Conservation (phyloP, 176 grass and related monocot species). For the Eleusine indica region DNA sequence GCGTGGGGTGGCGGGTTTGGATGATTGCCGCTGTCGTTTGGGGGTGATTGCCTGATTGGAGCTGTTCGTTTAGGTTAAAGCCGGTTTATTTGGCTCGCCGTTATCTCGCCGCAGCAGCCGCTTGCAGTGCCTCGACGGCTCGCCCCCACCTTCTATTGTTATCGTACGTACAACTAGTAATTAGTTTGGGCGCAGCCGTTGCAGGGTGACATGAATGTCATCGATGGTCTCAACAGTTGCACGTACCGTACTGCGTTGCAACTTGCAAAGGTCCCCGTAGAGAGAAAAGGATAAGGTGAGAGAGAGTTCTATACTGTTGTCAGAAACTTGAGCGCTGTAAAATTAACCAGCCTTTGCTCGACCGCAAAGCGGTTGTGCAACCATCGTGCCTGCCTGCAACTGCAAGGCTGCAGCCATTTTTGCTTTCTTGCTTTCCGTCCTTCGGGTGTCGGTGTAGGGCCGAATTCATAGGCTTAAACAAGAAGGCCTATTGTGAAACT, state of each 20-base stretch:
- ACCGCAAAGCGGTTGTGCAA: not conserved
- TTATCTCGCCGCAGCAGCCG: not conserved
- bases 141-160: too few relatives aligned
- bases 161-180: not conserved
- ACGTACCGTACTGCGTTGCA: not conserved
- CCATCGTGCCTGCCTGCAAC: not conserved
- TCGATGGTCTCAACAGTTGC: not conserved
- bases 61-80: not conserved
- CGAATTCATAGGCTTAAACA: not conserved
- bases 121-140: not conserved
- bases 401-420: too few relatives aligned
- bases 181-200: not conserved
- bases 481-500: not conserved
- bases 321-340: not conserved
- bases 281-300: not conserved
- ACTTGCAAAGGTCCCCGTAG: not conserved
- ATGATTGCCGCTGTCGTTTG: constrained; percentile 35
- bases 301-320: not conserved
- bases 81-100: not conserved
- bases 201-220: constrained; percentile 19
- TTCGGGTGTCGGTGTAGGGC: not conserved
- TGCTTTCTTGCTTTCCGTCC: too few relatives aligned
- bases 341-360: not conserved
- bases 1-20: not conserved
- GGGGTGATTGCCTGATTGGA: not conserved